Evolutionary conservation across 495 filamentous ascomycete species (phyloP), one percentile per base, ranked within the genome.

Genomic region (Hypoxylon crocopeplum): DNA sequence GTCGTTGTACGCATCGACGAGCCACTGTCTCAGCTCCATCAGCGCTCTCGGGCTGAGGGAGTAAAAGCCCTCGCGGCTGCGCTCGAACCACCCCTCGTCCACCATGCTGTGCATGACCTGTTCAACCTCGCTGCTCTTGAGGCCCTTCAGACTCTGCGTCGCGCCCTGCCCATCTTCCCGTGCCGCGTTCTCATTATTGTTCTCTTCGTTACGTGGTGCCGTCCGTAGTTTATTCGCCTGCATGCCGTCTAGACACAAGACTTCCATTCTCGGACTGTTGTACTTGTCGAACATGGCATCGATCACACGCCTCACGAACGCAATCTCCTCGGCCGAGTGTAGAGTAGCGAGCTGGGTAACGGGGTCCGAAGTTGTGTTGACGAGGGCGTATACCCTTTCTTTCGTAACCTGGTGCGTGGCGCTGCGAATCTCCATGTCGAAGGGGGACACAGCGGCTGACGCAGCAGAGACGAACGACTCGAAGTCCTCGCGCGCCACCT

Each of bases 261-360:
- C 81, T 72, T 98, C 93, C 53, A 83, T 83, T 1, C 84, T 75
- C 17, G 73, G 75, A 0, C 86, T 91, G 63, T 98, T 97, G 69
- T 92, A 83, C 3, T 80, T 86, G 39, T 92, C 89, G 68, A 97
- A 98, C 86, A 98, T 97, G 58, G 82, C 86, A 71, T 98, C 93
- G 0, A 98, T 84, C 12, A 98, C 69, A 1, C 94, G 78, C 75
- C 95, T 92, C 50, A 98, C 80, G 71, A 88, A 98, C 8, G 89
- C 83, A 29, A 98, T 91, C 75, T 98, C 93, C 53, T 98, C 95
- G 15, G 90, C 74, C 0, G 84, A 78, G 69, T 87, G 86, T 0
- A 81, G 84, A 0, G 94, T 98, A n/a, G 91, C 91, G 19, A 97
- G 78, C 69, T 97, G 93, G 1, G 90, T 94, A 8, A 91, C 67